A percentile compares a stretch with the other conserved stretches of the same genome.
Conservation (phyloP, 805 yeast genomes). For the Pichia paraexigua region DNA sequence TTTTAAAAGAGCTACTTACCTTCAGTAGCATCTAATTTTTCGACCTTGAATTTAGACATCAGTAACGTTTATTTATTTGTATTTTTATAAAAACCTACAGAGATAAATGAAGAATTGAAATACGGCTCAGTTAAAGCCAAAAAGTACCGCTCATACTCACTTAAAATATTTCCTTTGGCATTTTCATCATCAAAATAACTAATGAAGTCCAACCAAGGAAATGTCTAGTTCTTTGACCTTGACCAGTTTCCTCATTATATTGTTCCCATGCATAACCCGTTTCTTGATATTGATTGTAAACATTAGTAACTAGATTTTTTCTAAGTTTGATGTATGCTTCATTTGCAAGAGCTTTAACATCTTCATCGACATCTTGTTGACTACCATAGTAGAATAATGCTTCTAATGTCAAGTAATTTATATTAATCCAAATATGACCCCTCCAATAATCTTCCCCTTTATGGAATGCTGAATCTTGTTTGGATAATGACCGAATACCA, state of each 20-base stretch:
- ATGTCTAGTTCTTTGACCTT: constrained; percentile 74
- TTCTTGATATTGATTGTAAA: constrained; percentile 56
- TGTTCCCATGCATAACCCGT: constrained; percentile 91
- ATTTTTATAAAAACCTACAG: no score
- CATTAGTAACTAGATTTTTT: constrained; percentile 57
- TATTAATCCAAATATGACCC: constrained; percentile 88
- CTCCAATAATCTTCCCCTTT: constrained; percentile 93
- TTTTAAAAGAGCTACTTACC: constrained; percentile 9
- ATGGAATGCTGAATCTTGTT: constrained; percentile 54
- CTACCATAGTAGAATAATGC: constrained; percentile 50
- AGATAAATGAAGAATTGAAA: no score
- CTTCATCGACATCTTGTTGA: constrained; percentile 23
- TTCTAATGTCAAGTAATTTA: constrained; percentile 76
- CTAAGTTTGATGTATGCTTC: constrained; percentile 54
- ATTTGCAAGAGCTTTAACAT: constrained; percentile 33
- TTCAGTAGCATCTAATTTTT: constrained; percentile 8
- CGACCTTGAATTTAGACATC: constrained; percentile 6
- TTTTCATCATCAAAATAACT: constrained; percentile 70
- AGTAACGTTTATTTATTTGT: not conserved
- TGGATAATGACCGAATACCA: constrained; percentile 79
- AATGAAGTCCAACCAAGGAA: constrained; percentile 94
- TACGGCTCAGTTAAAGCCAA: constrained; percentile 1
- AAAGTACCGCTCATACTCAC: not conserved
- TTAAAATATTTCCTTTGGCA: constrained; percentile 44
- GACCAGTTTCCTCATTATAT: constrained; percentile 71